Evolutionary conservation across 352 stramenopile species (phyloP).

Genomic region (Pythium vanterpoolii): DNA sequence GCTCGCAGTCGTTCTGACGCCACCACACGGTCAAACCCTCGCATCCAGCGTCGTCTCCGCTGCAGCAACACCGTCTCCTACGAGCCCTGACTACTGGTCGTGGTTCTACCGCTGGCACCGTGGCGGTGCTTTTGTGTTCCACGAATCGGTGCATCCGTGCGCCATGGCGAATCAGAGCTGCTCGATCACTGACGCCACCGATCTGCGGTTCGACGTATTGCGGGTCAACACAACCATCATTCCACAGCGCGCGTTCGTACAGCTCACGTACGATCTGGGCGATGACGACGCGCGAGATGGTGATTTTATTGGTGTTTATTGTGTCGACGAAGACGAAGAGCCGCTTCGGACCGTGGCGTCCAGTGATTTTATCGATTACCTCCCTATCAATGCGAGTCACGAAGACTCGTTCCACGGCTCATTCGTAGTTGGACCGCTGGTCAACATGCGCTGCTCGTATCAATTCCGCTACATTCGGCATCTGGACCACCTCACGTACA

Average conservation of each 20-base stretch:
- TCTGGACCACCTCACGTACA: constrained; percentile 25
- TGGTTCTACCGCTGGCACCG: constrained; percentile 33
- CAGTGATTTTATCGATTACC: constrained; percentile 32
- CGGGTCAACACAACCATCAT: constrained; percentile 38
- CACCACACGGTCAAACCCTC: background rate
- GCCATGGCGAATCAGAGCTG: constrained; percentile 17
- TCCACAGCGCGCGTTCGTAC: constrained; percentile 23
- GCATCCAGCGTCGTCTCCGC: background rate
- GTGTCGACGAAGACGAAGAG: constrained; percentile 28
- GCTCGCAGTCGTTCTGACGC: constrained; percentile 2
- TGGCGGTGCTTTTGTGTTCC: constrained; percentile 33
- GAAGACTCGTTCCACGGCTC: constrained; percentile 3
- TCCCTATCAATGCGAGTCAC: constrained; percentile 15
- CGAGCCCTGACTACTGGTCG: constrained; percentile 10
- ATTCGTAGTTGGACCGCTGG: constrained; percentile 35
- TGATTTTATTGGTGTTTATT: constrained; percentile 41
- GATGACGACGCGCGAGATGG: background rate
- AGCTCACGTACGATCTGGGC: constrained; percentile 21
- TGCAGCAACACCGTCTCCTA: background rate
- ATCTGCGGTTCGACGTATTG: constrained; percentile 4
- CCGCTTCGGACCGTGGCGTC: background rate
- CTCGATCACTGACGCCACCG: constrained; percentile 14
- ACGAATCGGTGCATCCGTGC: constrained; percentile 33
- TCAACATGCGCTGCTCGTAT: constrained; percentile 50
- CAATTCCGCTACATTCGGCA: constrained; percentile 35